These are phyloP conservation scores for Fusarium zealandicum DNA, from an alignment of 2,329 filamentous ascomycete species.

Conservation along the genomic window DNA sequence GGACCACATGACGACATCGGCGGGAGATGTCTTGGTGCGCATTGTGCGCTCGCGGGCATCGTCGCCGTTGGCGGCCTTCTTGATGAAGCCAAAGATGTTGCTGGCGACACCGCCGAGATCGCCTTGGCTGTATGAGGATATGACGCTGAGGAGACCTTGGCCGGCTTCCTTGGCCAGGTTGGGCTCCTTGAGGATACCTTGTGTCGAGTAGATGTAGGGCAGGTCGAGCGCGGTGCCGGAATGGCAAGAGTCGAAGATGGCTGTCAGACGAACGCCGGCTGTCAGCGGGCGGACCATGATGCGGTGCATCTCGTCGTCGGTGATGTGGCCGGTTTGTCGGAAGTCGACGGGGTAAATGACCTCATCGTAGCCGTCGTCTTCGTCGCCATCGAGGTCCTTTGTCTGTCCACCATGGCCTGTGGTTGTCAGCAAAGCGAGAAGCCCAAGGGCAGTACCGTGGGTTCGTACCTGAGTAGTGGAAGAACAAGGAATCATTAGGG, in stretches of 20 bases:
- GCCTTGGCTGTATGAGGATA: slow-evolving; percentile 68
- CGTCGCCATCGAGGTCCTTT: slow-evolving; percentile 78
- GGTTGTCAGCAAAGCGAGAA: slow-evolving; percentile 15
- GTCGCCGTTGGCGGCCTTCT: slow-evolving; percentile 84
- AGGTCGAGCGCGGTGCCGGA: slow-evolving; percentile 71
- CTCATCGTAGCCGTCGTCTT: slow-evolving; percentile 83
- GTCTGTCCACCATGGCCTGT: slow-evolving; percentile 82
- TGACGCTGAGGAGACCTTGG: slow-evolving; percentile 66
- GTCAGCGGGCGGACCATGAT: slow-evolving; percentile 70
- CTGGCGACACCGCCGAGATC: slow-evolving; percentile 84
- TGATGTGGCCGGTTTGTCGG: slow-evolving; percentile 79
- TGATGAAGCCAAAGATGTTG: slow-evolving; percentile 83
- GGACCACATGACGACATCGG: slow-evolving; percentile 97
- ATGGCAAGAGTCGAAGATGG: slow-evolving; percentile 72
- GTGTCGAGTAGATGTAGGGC: slow-evolving; percentile 73
- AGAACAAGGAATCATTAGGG: slow-evolving; percentile 94
- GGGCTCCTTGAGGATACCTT: slow-evolving; percentile 72
- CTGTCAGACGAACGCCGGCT: slow-evolving; percentile 65
- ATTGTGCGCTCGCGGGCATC: slow-evolving; percentile 82
- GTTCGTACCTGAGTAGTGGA: slow-evolving; percentile 87
- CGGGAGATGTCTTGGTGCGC: slow-evolving; percentile 90
- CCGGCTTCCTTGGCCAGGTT: slow-evolving; percentile 73
- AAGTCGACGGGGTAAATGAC: slow-evolving; percentile 87
- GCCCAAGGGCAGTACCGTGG: background rate
- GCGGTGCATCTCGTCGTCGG: slow-evolving; percentile 82